Conservation (phyloP, 805 yeast genomes). For the Wickerhamomyces silvicola region DNA sequence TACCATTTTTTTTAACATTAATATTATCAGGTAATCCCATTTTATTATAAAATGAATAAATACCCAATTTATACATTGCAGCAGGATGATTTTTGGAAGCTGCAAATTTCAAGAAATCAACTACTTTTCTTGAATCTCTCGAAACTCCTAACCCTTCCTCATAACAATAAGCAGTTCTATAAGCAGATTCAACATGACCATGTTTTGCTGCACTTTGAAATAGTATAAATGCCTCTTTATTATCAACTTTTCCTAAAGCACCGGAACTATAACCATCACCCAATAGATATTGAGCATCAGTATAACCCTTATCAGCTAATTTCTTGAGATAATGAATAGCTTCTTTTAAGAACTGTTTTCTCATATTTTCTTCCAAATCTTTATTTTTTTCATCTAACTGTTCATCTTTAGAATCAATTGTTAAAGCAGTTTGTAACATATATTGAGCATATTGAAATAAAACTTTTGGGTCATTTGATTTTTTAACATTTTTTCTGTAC, state of each 20-base stretch:
- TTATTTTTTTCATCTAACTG: constrained; percentile 9
- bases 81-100: constrained; percentile 91
- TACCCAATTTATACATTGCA: constrained; percentile 92
- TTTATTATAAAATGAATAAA: constrained; percentile 74
- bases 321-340: constrained; percentile 64
- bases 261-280: constrained; percentile 90
- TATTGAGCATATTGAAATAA: constrained; percentile 88
- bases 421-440: constrained; percentile 77
- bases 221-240: constrained; percentile 64
- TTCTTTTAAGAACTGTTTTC: constrained; percentile 63
- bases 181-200: constrained; percentile 87
- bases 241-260: constrained; percentile 72
- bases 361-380: constrained; percentile 34
- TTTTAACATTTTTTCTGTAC: constrained; percentile 80
- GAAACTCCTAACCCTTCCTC: constrained; percentile 93
- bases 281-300: constrained; percentile 85
- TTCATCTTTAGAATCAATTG: constrained; percentile 35
- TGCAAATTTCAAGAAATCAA: constrained; percentile 78
- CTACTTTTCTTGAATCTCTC: constrained; percentile 78
- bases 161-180: constrained; percentile 83
- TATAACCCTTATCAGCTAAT: constrained; percentile 71
- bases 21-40: constrained; percentile 73
- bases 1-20: constrained; percentile 74
- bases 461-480: constrained; percentile 78
- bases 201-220: constrained; percentile 91